These are phyloP conservation scores for Fusarium neocosmosporiellum DNA, from an alignment of 2,329 filamentous ascomycete species.

Conservation along the genomic window DNA sequence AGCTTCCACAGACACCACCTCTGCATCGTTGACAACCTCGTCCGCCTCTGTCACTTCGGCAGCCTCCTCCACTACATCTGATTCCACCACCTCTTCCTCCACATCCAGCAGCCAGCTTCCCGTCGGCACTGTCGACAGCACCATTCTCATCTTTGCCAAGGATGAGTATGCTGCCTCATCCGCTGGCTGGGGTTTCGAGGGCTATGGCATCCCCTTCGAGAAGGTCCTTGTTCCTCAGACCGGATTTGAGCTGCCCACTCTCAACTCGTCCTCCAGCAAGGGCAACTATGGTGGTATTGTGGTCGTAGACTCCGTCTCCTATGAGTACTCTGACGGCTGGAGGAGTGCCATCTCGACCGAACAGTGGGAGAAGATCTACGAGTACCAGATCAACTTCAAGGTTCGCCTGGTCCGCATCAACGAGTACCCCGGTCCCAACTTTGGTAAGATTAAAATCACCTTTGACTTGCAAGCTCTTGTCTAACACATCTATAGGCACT, in stretches of 20 bases:
- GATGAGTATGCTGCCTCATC: constrained; percentile 5
- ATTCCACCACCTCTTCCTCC: background rate
- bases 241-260: constrained; percentile 13
- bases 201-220: constrained; percentile 28
- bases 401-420: constrained; percentile 34
- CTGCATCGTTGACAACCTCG: background rate
- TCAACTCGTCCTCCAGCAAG: constrained; percentile 12
- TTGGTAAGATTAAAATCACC: constrained; percentile 9
- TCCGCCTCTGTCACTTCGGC: background rate
- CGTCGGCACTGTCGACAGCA: background rate
- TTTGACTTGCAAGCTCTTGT: background rate
- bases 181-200: constrained; percentile 18
- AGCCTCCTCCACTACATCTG: background rate
- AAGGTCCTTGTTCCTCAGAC: constrained; percentile 17
- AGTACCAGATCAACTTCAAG: constrained; percentile 25
- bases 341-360: constrained; percentile 21
- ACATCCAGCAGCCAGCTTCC: background rate
- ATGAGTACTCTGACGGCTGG: constrained; percentile 25
- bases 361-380: constrained; percentile 24
- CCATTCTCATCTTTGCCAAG: background rate
- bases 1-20: background rate
- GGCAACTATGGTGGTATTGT: constrained; percentile 29
- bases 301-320: constrained; percentile 21
- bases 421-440: constrained; percentile 20
- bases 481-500: background rate